These are phyloP conservation scores for Tremella fuciformis DNA, from an alignment of 768 basidiomycete species.

Conservation along the genomic window DNA sequence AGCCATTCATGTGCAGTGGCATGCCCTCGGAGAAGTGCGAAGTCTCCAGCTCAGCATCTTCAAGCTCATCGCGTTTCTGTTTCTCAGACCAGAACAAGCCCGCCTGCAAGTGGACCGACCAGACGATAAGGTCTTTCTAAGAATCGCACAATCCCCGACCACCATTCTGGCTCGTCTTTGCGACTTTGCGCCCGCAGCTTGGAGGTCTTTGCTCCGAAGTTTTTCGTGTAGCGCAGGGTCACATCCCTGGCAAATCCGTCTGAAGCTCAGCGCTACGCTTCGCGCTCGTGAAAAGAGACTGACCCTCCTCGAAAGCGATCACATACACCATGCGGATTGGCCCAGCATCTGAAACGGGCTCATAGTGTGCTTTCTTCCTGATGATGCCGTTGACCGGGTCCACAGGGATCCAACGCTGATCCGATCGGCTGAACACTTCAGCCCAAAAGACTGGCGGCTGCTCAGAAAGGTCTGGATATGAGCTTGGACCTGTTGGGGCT, in stretches of 20 bases:
- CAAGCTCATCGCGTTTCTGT: conserved; percentile 86
- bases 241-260: conserved; percentile 90
- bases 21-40: conserved; percentile 83
- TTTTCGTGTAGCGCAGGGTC: conserved; percentile 79
- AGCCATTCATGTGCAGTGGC: conserved; percentile 83
- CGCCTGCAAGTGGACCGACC: conserved; percentile 56
- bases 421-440: conserved; percentile 90
- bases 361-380: conserved; percentile 75
- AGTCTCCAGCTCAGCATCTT: conserved; percentile 80
- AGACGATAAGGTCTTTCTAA: conserved; percentile 76
- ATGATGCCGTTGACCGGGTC: conserved; percentile 80
- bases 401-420: conserved; percentile 85
- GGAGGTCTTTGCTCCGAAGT: conserved; percentile 67
- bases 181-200: conserved; percentile 52
- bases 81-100: background rate
- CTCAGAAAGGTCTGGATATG: conserved; percentile 40
- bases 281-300: conserved; percentile 16
- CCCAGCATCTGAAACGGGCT: conserved; percentile 60
- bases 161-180: conserved; percentile 76
- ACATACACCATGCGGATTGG: conserved; percentile 93
- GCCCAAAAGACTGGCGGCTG: conserved; percentile 91
- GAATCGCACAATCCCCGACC: conserved; percentile 65
- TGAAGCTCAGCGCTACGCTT: conserved; percentile 17
- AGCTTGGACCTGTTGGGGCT: background rate
- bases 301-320: conserved; percentile 79